Conservation (phyloP, 495 filamentous ascomycete genomes). For the Aspergillus cristatus region DNA sequence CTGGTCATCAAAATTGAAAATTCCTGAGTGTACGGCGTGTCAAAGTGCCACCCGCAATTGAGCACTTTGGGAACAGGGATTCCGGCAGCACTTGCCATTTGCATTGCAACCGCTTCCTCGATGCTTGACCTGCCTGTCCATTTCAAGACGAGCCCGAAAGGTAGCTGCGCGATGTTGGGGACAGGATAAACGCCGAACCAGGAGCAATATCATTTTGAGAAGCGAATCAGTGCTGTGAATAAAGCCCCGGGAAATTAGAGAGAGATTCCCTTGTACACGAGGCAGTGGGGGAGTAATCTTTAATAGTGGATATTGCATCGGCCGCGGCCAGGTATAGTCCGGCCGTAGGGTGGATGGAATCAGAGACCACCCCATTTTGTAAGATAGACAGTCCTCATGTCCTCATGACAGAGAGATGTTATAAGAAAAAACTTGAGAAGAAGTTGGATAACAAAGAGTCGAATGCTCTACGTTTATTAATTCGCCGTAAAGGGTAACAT, state of each 20-base stretch:
- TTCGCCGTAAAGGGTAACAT: too few species aligned
- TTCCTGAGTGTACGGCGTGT: constrained; percentile 10
- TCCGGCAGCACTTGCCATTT: constrained; percentile 26
- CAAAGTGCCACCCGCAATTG: constrained; percentile 30
- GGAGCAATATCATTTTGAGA: constrained; percentile 22
- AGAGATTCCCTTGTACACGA: constrained; percentile 1
- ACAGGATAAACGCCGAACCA: constrained; percentile 14
- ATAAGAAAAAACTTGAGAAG: too few species aligned
- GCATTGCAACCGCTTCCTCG: constrained; percentile 31
- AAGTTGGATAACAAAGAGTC: too few species aligned
- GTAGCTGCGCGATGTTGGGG: constrained; percentile 17
- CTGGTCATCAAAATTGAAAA: constrained; percentile 11
- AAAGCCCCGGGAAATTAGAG: constrained; percentile 10
- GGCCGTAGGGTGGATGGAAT: constrained; percentile 14
- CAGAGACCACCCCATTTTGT: background rate
- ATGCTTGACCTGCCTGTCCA: constrained; percentile 33
- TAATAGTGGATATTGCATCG: constrained; percentile 7
- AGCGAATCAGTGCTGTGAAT: constrained; percentile 13
- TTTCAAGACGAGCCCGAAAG: constrained; percentile 30
- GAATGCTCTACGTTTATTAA: too few species aligned
- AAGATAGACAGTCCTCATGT: too few species aligned
- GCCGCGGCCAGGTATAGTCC: constrained; percentile 17
- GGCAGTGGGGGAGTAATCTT: constrained; percentile 7
- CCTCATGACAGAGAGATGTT: too few species aligned
- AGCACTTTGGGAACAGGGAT: constrained; percentile 32